Evolutionary conservation across 2,329 filamentous ascomycete species (phyloP).

Genomic region (Phialophora verrucosa): DNA sequence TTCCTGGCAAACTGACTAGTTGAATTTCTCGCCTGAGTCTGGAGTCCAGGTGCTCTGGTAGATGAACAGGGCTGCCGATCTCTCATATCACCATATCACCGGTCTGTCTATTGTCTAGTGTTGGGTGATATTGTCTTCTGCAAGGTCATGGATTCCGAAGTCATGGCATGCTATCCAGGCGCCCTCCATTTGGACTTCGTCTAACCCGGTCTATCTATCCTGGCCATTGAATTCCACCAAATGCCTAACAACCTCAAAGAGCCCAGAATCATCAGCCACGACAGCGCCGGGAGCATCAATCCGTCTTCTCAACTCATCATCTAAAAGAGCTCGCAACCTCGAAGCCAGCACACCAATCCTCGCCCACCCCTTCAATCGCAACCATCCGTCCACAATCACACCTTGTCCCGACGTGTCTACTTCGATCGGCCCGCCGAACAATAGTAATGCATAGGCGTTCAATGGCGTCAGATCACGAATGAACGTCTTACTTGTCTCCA

Average conservation of each 20-base stretch:
- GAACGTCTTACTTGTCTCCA: constrained; percentile 90
- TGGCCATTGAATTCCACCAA: constrained; percentile 89
- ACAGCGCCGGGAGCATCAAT: constrained; percentile 73
- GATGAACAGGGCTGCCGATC: no score
- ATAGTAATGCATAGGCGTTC: constrained; percentile 83
- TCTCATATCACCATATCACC: neutral
- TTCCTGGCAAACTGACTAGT: no score
- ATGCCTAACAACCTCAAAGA: constrained; percentile 77
- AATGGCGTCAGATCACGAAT: constrained; percentile 91
- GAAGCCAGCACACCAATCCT: constrained; percentile 89
- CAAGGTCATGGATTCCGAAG: neutral
- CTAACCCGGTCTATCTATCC: constrained; percentile 57
- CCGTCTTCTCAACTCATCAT: constrained; percentile 79
- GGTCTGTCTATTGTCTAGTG: neutral
- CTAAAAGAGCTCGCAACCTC: constrained; percentile 81
- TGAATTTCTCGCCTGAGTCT: no score
- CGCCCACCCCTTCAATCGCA: constrained; percentile 86
- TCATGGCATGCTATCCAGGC: neutral
- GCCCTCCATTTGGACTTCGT: neutral
- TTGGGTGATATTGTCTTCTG: neutral
- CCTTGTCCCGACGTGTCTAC: constrained; percentile 88
- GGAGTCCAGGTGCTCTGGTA: no score
- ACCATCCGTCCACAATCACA: constrained; percentile 89
- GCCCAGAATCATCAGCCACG: constrained; percentile 56
- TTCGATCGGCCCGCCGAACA: constrained; percentile 81